Base-by-base conservation (phyloP, 192 early-diverging fungal genomes). In the Entomortierella chlamydospora region DNA sequence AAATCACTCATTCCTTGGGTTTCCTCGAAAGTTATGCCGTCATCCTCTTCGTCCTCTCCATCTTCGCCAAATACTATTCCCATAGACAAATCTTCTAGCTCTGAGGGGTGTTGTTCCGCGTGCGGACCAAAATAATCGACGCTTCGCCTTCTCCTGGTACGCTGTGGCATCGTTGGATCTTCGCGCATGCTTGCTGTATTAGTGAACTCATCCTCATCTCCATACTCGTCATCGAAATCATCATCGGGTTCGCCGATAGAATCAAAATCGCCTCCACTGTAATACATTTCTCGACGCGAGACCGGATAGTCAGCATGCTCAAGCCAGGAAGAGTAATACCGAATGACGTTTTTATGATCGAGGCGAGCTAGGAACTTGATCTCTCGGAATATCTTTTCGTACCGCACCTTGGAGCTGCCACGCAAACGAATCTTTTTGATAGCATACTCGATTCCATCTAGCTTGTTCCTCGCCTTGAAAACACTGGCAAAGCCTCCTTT, bases 401-500 rank as follows among this genome's bases (percentile, higher is more conserved):
- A 89, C 1, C 87, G 86, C 17, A 84, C 73, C 56, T 86, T 83
- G 39, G 59, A 73, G 1, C 68, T 72, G 12, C 78, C 86, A n/a
- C 86, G 83, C 41, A 97, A 81, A 23, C 85, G 82, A 20, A 98
- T 87, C 61, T 92, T 90, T 77, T 99, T 99, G 42, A 99, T 85
- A 5, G 98, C 98, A 83, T 99, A 99, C 26, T 93, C 87, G 10
- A 92, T 90, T 3, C 90, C 93, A 74, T 99, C 98, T 49, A 99
- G 79, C 73, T 90, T 90, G 80, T 99, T 96, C 34, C 90, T 81
- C n/a, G 90, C 94, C 55, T 91, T 84, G 56, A 77, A 93, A 2
- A 97, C 98, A 34, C 84, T 88, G 11, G 97, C 98, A 84, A 98
- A 99, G 3, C 96, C 98, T 49, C 98, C 98, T 58, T 90, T 88